These are phyloP conservation scores for Raffaelea ambrosiae DNA, from an alignment of 2,329 filamentous ascomycete genomes.

Conservation along the genomic window DNA sequence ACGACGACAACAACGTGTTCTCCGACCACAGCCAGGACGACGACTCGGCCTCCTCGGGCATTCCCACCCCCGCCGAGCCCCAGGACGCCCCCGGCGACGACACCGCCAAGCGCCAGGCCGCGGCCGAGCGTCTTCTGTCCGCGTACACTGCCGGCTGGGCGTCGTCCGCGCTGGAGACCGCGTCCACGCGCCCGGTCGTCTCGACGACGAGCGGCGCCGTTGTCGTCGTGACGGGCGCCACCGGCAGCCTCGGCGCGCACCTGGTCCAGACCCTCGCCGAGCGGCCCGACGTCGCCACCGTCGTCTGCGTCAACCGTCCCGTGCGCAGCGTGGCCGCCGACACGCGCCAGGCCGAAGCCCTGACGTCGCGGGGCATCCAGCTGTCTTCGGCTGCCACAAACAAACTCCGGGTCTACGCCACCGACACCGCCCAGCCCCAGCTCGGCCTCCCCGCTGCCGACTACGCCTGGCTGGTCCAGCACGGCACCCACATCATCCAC, in stretches of 20 bases:
- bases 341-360: slow-evolving; percentile 25
- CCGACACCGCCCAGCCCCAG: slow-evolving; percentile 6
- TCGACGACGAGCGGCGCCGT: slow-evolving; percentile 28
- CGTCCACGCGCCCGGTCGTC: slow-evolving; percentile 20
- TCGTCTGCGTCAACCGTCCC: slow-evolving; percentile 41
- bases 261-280: slow-evolving; percentile 21
- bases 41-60: too few species aligned
- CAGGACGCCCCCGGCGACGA: too few species aligned
- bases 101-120: too few species aligned
- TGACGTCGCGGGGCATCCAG: slow-evolving; percentile 8
- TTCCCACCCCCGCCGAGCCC: too few species aligned
- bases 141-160: slow-evolving; percentile 17
- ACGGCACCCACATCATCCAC: slow-evolving; percentile 41
- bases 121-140: too few species aligned
- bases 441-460: slow-evolving; percentile 7
- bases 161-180: slow-evolving; percentile 15
- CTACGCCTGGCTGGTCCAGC: slow-evolving; percentile 27
- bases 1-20: too few species aligned
- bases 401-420: slow-evolving; percentile 32
- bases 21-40: too few species aligned
- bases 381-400: slow-evolving; percentile 1
- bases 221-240: slow-evolving; percentile 29
- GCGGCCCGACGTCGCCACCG: slow-evolving; percentile 16
- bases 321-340: slow-evolving; percentile 16
- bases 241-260: slow-evolving; percentile 29